phyloP scores from a whole-genome alignment of 257 asterid species.

The Anisodus tanguticus region DNA sequence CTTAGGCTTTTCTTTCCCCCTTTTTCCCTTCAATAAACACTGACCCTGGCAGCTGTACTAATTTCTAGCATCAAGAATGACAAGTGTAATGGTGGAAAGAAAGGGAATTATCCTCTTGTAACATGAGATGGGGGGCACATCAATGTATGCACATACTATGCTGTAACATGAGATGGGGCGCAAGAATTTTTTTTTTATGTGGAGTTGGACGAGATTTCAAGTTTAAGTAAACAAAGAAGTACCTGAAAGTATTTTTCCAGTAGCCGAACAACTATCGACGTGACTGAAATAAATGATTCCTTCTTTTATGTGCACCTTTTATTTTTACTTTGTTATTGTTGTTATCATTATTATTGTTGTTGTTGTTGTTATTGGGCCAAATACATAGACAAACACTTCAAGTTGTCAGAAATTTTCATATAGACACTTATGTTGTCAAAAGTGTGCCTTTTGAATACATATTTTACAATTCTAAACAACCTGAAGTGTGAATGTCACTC shows the following conservation, averaged over 20 bases:
- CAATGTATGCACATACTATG: neutral
- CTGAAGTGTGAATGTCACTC: neutral
- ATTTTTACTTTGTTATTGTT: no score
- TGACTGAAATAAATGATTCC: neutral
- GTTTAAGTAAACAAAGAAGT: neutral
- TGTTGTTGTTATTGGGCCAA: neutral
- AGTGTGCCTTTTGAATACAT: neutral
- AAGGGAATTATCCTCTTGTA: neutral
- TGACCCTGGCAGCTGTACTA: neutral
- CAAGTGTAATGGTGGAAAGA: neutral
- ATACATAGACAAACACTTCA: neutral
- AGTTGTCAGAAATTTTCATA: neutral
- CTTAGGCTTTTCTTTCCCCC: neutral
- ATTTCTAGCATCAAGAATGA: neutral
- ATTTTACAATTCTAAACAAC: slow-evolving; percentile 4
- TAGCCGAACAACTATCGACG: neutral
- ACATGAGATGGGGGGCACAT: neutral
- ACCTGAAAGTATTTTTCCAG: neutral
- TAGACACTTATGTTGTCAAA: slow-evolving; percentile 1
- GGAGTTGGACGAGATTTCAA: neutral
- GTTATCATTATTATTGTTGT: neutral
- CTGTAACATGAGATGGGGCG: neutral
- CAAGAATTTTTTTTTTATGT: neutral
- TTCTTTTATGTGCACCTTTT: no score
- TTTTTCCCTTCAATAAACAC: neutral